These are phyloP conservation scores for Meyerozyma sp. DNA, from an alignment of 1,139 yeast genomes.

Conservation along the genomic window DNA sequence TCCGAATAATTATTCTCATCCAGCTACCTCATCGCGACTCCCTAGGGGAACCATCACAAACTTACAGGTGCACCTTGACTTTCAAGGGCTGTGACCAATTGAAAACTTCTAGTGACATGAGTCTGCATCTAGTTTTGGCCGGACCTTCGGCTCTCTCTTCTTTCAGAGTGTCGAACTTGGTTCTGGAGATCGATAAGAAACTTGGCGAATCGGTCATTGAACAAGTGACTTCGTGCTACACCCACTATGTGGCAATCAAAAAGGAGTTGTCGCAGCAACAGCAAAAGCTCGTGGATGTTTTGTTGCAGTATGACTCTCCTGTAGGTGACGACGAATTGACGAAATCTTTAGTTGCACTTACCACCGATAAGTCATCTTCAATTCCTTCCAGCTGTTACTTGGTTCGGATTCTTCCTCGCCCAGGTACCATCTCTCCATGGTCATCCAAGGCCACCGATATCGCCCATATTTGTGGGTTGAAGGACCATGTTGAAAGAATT, in stretches of 20 bases:
- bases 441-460: constrained; percentile 98
- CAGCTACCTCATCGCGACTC: constrained; percentile 1
- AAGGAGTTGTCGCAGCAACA: constrained; percentile 25
- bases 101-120: constrained; percentile 5
- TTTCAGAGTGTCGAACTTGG: constrained; percentile 73
- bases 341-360: constrained; percentile 33
- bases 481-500: constrained; percentile 64
- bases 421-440: constrained; percentile 99
- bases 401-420: constrained; percentile 79
- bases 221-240: constrained; percentile 66
- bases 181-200: constrained; percentile 66
- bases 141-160: constrained; percentile 90
- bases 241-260: constrained; percentile 73
- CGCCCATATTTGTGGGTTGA: constrained; percentile 81
- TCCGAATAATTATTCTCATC: background rate
- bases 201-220: constrained; percentile 57
- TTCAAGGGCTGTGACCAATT: background rate
- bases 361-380: constrained; percentile 13
- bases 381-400: constrained; percentile 46
- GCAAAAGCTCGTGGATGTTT: constrained; percentile 50
- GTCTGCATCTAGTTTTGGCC: constrained; percentile 53
- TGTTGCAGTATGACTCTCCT: constrained; percentile 73
- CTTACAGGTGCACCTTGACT: background rate
- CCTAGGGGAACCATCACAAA: background rate
- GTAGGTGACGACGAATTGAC: constrained; percentile 52